Conservation (phyloP, 495 filamentous ascomycete genomes). For the Letharia columbiana region DNA sequence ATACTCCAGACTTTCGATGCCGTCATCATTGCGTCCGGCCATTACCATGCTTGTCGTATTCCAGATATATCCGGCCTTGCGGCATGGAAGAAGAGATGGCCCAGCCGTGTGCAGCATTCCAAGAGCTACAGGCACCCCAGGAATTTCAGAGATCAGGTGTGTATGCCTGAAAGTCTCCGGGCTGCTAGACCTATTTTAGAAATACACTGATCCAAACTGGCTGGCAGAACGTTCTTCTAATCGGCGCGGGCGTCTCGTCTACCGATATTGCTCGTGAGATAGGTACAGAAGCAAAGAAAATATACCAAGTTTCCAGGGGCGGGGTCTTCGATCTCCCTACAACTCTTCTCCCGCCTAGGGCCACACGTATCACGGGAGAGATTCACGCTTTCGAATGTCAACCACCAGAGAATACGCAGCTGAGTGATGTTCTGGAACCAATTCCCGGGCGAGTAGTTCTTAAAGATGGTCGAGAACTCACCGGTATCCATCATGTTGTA, state of each 20-base stretch:
- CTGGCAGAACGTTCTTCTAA: constrained; percentile 46
- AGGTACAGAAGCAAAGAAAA: constrained; percentile 37
- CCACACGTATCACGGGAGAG: constrained; percentile 1
- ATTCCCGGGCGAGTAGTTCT: not conserved
- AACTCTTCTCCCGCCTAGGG: constrained; percentile 3
- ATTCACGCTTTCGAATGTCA: constrained; percentile 2
- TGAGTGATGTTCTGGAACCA: not conserved
- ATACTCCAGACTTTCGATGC: constrained; percentile 42
- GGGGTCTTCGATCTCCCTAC: constrained; percentile 45
- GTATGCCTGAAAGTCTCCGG: not conserved
- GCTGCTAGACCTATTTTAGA: not conserved
- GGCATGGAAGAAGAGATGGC: constrained; percentile 45
- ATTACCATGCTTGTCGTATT: constrained; percentile 50
- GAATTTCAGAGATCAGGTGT: constrained; percentile 37
- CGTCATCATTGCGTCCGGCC: constrained; percentile 50
- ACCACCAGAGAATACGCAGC: not conserved
- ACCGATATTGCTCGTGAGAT: constrained; percentile 53
- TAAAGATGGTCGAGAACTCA: constrained; percentile 28
- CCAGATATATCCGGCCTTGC: constrained; percentile 48
- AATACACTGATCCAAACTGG: not conserved
- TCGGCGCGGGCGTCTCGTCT: constrained; percentile 54
- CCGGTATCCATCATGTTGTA: constrained; percentile 46
- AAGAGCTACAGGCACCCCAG: constrained; percentile 50
- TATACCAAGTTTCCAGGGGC: constrained; percentile 53
- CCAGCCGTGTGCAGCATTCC: constrained; percentile 47